A percentile compares a stretch with the other conserved stretches of the same genome.
phyloP scores from a whole-genome alignment of 345 rosid species.

The Schrenkiella parvula region DNA sequence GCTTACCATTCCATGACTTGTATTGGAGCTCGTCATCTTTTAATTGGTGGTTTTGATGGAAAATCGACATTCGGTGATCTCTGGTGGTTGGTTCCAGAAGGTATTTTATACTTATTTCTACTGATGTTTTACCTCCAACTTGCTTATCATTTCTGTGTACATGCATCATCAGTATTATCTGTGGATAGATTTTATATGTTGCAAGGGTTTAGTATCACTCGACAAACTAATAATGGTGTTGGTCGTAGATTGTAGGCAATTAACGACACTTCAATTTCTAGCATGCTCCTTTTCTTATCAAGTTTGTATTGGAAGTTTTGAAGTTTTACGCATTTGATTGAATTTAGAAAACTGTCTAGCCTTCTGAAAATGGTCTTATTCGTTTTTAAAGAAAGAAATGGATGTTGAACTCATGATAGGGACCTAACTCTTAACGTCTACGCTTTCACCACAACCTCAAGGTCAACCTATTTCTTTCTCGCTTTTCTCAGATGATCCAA shows the following conservation, averaged over 20 bases:
- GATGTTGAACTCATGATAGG: background rate
- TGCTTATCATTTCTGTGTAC: background rate
- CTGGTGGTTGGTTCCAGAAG: slow-evolving; percentile 98
- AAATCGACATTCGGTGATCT: slow-evolving; percentile 84
- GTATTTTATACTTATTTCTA: slow-evolving; percentile 34
- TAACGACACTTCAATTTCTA: background rate
- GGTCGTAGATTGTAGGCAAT: background rate
- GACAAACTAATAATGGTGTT: background rate
- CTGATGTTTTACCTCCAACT: slow-evolving; percentile 7
- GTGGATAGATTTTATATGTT: background rate
- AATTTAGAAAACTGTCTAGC: background rate
- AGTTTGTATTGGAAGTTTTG: background rate
- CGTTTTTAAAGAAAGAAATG: background rate
- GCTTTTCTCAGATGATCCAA: slow-evolving; percentile 62
- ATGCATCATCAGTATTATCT: background rate
- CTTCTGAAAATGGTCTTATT: background rate
- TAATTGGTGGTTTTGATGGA: slow-evolving; percentile 97
- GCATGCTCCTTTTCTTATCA: background rate
- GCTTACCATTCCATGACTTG: slow-evolving; percentile 86
- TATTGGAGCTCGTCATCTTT: slow-evolving; percentile 70
- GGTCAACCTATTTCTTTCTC: background rate
- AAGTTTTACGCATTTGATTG: background rate
- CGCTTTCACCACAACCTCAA: background rate
- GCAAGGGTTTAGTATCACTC: background rate
- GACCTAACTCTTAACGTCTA: background rate